These are phyloP conservation scores for Starmerella apicola DNA, from an alignment of 805 yeast genomes.

Conservation along the genomic window DNA sequence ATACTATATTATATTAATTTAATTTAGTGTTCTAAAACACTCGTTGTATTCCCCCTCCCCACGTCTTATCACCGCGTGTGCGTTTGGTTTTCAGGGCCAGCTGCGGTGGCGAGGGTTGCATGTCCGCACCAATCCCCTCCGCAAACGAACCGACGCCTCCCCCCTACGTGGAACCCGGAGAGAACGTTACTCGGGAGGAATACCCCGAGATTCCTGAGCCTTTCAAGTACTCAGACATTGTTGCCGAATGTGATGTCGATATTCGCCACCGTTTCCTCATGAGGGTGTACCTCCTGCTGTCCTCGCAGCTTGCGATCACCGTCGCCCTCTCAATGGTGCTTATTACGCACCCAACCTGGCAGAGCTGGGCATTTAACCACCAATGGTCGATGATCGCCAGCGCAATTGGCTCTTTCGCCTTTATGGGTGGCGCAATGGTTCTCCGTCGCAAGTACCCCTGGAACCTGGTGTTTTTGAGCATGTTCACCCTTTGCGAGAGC, in stretches of 20 bases:
- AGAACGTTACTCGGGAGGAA: slow-evolving; percentile 9
- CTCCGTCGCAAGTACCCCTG: slow-evolving; percentile 59
- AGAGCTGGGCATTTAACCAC: slow-evolving; percentile 45
- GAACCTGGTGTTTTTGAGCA: slow-evolving; percentile 46
- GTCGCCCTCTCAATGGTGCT: slow-evolving; percentile 44
- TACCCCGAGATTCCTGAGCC: slow-evolving; percentile 37
- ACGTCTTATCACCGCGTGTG: too few species aligned
- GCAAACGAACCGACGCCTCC: slow-evolving; percentile 7
- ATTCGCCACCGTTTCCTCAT: slow-evolving; percentile 65
- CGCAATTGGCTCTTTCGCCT: slow-evolving; percentile 46
- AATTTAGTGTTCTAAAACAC: too few species aligned
- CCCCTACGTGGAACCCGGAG: slow-evolving; percentile 14
- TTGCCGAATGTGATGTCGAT: slow-evolving; percentile 63
- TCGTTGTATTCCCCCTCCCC: too few species aligned
- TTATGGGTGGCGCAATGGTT: slow-evolving; percentile 49
- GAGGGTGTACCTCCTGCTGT: slow-evolving; percentile 63
- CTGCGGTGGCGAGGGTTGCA: too few species aligned
- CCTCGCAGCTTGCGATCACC: slow-evolving; percentile 53
- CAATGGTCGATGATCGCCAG: slow-evolving; percentile 49
- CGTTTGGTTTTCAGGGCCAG: too few species aligned
- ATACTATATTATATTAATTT: too few species aligned
- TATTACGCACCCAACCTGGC: slow-evolving; percentile 33
- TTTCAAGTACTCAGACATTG: slow-evolving; percentile 68
- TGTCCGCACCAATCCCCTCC: background rate
- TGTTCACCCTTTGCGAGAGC: slow-evolving; percentile 65